These are phyloP conservation scores for Tolypocladium nubicola DNA, from an alignment of 2,329 filamentous ascomycete genomes.

Conservation along the genomic window DNA sequence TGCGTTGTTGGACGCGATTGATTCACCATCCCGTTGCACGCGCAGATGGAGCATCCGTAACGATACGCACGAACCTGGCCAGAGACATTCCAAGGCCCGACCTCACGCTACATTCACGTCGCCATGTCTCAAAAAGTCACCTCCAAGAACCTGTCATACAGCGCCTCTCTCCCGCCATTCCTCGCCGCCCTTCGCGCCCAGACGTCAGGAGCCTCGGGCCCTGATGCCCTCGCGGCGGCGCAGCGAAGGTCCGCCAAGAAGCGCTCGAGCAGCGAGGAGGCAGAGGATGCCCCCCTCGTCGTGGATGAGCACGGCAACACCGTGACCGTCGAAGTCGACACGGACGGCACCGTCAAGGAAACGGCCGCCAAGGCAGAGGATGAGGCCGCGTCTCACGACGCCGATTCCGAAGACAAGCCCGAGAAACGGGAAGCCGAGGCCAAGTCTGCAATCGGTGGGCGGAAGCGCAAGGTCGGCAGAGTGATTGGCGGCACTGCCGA, in stretches of 20 bases:
- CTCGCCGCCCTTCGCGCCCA: conserved; percentile 46
- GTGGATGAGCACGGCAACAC: conserved; percentile 64
- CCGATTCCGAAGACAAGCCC: conserved; percentile 21
- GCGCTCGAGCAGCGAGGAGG: conserved; percentile 55
- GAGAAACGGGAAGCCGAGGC: conserved; percentile 12
- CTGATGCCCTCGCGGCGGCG: conserved; percentile 41
- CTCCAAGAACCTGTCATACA: conserved; percentile 60
- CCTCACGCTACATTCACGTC: background rate
- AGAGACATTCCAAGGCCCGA: background rate
- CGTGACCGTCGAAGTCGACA: conserved; percentile 35
- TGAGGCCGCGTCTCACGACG: conserved; percentile 9
- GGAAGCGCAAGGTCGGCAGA: conserved; percentile 42
- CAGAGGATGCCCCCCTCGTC: conserved; percentile 66
- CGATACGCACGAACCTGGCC: background rate
- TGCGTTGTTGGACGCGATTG: background rate
- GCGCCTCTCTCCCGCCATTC: conserved; percentile 48
- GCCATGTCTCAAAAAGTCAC: conserved; percentile 52
- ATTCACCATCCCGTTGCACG: background rate
- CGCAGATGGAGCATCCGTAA: background rate
- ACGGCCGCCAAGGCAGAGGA: conserved; percentile 12
- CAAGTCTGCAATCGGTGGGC: conserved; percentile 23
- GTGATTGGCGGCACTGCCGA: conserved; percentile 23
- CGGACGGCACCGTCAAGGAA: conserved; percentile 28
- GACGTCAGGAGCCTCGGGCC: conserved; percentile 34
- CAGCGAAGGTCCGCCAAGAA: conserved; percentile 39